Evolutionary conservation across 2,329 filamentous ascomycete species (phyloP), one percentile per base, ranked within the genome.

Genomic region (Periconia sp.): DNA sequence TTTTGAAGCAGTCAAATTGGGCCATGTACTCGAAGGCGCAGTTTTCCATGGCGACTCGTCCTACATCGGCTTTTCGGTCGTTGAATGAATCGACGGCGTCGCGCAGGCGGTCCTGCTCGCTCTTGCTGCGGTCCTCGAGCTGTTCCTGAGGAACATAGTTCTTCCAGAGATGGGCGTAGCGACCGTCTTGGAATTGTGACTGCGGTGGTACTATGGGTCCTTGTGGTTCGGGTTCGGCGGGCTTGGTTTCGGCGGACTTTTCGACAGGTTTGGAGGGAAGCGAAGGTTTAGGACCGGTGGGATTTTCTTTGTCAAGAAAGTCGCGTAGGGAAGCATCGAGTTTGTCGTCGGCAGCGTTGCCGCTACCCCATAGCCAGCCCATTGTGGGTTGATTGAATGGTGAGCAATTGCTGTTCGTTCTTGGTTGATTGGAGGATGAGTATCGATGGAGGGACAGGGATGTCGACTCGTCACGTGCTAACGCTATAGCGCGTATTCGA

Each of bases 131-230:
- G 46, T 83, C 81, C 66, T 93, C 88, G 55, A 95, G 77, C 52
- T 89, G 80, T 35, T 79, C 71, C 49, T 90, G 85, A 9, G 93
- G 87, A 54, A 83, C 83, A 80, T 99, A 99, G 54, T 84, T 91
- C 76, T 92, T 93, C 94, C 94, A 99, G 31, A 99, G 80, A 71
- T 97, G 84, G 52, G 92, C 91, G 75, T 90, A 90, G 55, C 88
- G 84, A 58, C 87, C 87, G 70, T 90, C 88, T 66, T 83, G 81
- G 66, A 80, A 89, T 17, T 87, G 77, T 14, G 85, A 88, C 62
- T 85, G 79, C 37, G 71, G 60, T 0, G 79, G 79, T 1, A 80
- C 77, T 33, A 68, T 54, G 11, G 73, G 49, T 67, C 57, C 23
- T 73, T 48, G 54, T 41, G 61, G 51, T 50, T 57, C 54, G 52